These are phyloP conservation scores for Pelagomonas calceolata DNA, from an alignment of 108 stramenopile species.

Conservation along the genomic window DNA sequence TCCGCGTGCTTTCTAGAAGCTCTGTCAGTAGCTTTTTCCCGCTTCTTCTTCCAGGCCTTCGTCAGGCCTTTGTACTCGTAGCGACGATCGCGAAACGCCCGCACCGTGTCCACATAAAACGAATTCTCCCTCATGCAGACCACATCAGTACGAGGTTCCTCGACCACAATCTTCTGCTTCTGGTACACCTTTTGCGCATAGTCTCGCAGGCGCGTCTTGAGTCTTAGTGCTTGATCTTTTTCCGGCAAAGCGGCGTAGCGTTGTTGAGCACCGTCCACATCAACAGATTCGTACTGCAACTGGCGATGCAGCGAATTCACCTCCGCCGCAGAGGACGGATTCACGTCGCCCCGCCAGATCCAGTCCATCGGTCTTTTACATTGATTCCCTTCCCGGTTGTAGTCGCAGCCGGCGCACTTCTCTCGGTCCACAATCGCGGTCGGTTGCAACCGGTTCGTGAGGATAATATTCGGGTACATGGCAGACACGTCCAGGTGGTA, in stretches of 20 bases:
- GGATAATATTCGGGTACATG: conserved; percentile 99
- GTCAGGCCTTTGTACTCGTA: conserved; percentile 96
- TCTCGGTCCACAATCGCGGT: conserved; percentile 88
- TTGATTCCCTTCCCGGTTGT: conserved; percentile 76
- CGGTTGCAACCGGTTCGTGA: conserved; percentile 95
- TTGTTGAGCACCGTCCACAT: conserved; percentile 40
- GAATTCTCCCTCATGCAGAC: conserved; percentile 98
- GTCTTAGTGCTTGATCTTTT: conserved; percentile 61
- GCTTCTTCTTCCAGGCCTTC: conserved; percentile 74
- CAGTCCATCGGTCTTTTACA: conserved; percentile 96
- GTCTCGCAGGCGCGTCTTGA: conserved; percentile 68
- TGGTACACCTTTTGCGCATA: conserved; percentile 92
- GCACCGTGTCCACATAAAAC: conserved; percentile 96
- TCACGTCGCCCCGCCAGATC: conserved; percentile 96
- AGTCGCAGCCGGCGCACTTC: conserved; percentile 92
- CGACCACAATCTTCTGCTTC: conserved; percentile 89
- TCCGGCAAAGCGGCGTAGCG: too few species aligned
- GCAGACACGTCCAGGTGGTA: conserved; percentile 97
- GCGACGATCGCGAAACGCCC: conserved; percentile 93
- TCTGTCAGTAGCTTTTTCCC: conserved; percentile 60
- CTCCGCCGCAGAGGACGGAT: conserved; percentile 69
- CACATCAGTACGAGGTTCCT: conserved; percentile 70
- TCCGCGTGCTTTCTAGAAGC: conserved; percentile 76
- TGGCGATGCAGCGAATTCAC: conserved; percentile 76
- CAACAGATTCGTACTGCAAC: conserved; percentile 71